Percentiles rank a stretch among this genome's conserved stretches.
These are phyloP conservation scores for Fusarium newnesense DNA, from an alignment of 2,329 filamentous ascomycete genomes.

Conservation along the genomic window DNA sequence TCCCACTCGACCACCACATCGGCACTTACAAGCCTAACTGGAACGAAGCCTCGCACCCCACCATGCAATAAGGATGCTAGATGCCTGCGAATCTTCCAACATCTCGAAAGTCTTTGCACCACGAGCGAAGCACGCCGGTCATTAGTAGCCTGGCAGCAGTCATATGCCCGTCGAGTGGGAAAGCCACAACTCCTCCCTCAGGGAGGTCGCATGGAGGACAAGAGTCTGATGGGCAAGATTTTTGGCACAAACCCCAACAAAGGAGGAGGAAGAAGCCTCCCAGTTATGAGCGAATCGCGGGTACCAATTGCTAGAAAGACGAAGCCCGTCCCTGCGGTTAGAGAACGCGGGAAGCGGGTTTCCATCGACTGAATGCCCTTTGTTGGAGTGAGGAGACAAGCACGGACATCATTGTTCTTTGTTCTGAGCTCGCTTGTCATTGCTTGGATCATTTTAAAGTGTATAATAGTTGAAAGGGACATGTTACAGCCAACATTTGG, in stretches of 20 bases:
- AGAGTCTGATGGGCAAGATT: conserved; percentile 43
- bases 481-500: conserved; percentile 4
- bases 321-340: not conserved
- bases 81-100: conserved; percentile 56
- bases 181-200: conserved; percentile 54
- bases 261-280: conserved; percentile 38
- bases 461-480: conserved; percentile 7
- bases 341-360: conserved; percentile 25
- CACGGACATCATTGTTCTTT: not conserved
- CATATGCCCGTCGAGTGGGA: conserved; percentile 55
- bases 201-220: conserved; percentile 48
- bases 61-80: conserved; percentile 52
- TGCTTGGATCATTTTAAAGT: conserved; percentile 1
- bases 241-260: conserved; percentile 39
- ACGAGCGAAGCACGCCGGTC: conserved; percentile 60
- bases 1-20: too few species aligned
- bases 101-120: conserved; percentile 59
- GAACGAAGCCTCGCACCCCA: conserved; percentile 17
- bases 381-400: not conserved
- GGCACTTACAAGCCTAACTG: conserved; percentile 42
- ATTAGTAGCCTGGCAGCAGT: conserved; percentile 60
- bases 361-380: conserved; percentile 23
- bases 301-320: conserved; percentile 17
- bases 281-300: conserved; percentile 13
- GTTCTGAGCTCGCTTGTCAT: not conserved